phyloP scores from a whole-genome alignment of 306 rosid species.

The Spatholobus suberectus region DNA sequence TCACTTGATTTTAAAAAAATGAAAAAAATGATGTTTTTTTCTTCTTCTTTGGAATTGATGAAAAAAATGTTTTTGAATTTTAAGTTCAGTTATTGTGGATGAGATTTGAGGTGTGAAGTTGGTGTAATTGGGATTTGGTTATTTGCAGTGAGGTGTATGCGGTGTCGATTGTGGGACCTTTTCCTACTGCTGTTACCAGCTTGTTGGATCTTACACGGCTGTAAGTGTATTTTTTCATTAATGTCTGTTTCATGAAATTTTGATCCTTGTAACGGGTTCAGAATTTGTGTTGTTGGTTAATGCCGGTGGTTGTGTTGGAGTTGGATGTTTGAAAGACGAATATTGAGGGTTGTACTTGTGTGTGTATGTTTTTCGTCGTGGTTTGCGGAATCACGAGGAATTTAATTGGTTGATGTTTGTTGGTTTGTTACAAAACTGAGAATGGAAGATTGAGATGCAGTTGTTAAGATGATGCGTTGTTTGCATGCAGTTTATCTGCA shows the following conservation, averaged over 20 bases:
- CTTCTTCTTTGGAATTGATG: neutral
- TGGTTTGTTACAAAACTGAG: neutral
- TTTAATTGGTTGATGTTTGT: neutral
- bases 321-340: neutral
- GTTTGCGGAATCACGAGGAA: neutral
- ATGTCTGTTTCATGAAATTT: neutral
- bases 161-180: constrained; percentile 97
- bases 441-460: neutral
- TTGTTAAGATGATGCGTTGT: constrained; percentile 15
- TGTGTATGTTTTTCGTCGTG: neutral
- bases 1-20: neutral
- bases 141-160: constrained; percentile 93
- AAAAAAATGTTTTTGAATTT: neutral
- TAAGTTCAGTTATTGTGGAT: constrained; percentile 10
- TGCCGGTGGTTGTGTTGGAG: constrained; percentile 7
- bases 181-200: constrained; percentile 98
- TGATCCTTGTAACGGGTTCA: neutral
- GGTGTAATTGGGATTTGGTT: constrained; percentile 24
- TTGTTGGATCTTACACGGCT: constrained; percentile 96
- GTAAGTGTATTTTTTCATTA: constrained; percentile 52
- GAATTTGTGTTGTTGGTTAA: neutral
- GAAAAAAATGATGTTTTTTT: neutral
- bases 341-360: neutral
- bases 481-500: neutral
- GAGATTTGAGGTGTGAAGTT: constrained; percentile 29